These are phyloP conservation scores for Blastobotrys terrestris DNA, from an alignment of 805 yeast genomes.

Conservation along the genomic window DNA sequence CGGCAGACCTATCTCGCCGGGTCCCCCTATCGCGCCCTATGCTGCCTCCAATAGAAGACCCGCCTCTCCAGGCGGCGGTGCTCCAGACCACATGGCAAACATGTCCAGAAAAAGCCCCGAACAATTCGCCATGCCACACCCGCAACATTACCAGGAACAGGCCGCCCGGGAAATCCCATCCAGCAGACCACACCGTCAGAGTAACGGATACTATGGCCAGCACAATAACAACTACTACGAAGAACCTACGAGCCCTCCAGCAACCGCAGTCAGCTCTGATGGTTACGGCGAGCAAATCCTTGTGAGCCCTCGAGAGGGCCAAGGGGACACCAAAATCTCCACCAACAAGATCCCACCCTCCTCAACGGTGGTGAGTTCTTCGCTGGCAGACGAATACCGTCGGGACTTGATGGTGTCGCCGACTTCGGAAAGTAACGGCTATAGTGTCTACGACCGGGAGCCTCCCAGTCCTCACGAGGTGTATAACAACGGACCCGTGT, in stretches of 20 bases:
- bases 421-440: slow-evolving; percentile 2
- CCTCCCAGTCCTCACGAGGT: background rate
- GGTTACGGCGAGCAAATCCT: slow-evolving; percentile 27
- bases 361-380: slow-evolving; percentile 17
- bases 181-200: background rate
- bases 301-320: slow-evolving; percentile 36
- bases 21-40: slow-evolving; percentile 2
- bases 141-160: background rate
- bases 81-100: background rate
- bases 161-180: too few relatives aligned
- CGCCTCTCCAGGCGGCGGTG: background rate
- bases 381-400: slow-evolving; percentile 20
- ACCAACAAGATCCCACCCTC: slow-evolving; percentile 21
- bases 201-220: background rate
- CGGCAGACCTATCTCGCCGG: background rate
- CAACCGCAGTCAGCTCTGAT: slow-evolving; percentile 7
- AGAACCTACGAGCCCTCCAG: slow-evolving; percentile 14
- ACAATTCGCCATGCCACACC: background rate
- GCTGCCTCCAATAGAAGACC: slow-evolving; percentile 1
- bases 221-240: background rate
- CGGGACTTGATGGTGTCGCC: slow-evolving; percentile 10
- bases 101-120: background rate
- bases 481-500: background rate
- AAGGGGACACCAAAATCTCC: slow-evolving; percentile 24
- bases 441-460: background rate